These are phyloP conservation scores for Paraconiothyrium sp. DNA, from an alignment of 2,329 filamentous ascomycete genomes.

Conservation along the genomic window DNA sequence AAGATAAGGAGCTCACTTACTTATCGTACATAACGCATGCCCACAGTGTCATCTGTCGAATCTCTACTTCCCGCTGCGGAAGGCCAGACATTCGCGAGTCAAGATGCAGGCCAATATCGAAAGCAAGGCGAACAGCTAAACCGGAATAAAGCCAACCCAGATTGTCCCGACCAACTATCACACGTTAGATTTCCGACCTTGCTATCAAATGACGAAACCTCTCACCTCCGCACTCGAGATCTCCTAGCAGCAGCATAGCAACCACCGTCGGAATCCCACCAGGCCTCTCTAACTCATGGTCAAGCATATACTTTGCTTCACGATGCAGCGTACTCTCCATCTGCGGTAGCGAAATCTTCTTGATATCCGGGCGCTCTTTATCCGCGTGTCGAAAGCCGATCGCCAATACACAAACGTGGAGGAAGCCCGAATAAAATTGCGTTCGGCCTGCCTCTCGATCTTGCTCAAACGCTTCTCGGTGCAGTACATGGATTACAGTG, in stretches of 20 bases:
- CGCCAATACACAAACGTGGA: constrained; percentile 63
- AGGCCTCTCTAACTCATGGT: constrained; percentile 62
- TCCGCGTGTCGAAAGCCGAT: constrained; percentile 64
- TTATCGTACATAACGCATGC: constrained; percentile 65
- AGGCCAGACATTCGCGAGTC: constrained; percentile 56
- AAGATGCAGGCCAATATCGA: constrained; percentile 55
- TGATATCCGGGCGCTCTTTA: constrained; percentile 59
- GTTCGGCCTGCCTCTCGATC: constrained; percentile 58
- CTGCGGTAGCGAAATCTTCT: constrained; percentile 56
- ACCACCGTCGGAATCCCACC: constrained; percentile 64
- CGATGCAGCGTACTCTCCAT: constrained; percentile 63
- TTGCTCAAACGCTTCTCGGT: constrained; percentile 60
- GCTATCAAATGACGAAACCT: neutral
- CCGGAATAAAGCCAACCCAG: constrained; percentile 65
- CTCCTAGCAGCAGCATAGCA: constrained; percentile 61
- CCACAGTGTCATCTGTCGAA: constrained; percentile 62
- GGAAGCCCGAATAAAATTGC: constrained; percentile 62
- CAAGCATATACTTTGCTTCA: constrained; percentile 65
- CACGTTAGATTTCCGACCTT: constrained; percentile 9
- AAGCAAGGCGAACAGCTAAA: constrained; percentile 44
- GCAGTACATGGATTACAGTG: constrained; percentile 59
- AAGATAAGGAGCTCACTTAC: constrained; percentile 27
- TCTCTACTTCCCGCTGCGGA: constrained; percentile 58
- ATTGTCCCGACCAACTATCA: constrained; percentile 60
- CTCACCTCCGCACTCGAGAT: constrained; percentile 60